Evolutionary conservation across 2,329 filamentous ascomycete genomes (phyloP), one percentile per base, ranked within the genome.

Genomic region (Fusarium napiforme): DNA sequence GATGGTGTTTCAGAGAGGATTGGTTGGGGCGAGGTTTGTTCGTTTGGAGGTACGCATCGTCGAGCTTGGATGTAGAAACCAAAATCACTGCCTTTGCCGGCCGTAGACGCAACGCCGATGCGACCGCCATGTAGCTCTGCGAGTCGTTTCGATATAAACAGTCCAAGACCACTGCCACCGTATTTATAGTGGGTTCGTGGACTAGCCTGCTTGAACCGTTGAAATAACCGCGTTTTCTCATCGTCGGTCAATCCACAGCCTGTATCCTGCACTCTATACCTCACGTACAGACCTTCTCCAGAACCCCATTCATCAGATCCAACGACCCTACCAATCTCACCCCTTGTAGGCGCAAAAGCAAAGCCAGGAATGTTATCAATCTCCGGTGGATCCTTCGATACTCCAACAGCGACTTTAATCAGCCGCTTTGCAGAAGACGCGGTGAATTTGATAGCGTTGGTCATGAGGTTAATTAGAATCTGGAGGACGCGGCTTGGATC

Each of bases 391-490:
- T 39, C 30, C 9, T 40, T 53, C 0, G 86, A 87, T 2, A 87
- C 87, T 9, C 83, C 85, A 0, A 89, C 81, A 0, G 85, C 83
- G 3, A 90, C 86, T 9, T 84, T 86, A 56, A 90, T 89, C 2
- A 55, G 23, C 9, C 82, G 60, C 8, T 66, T 75, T 1, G 39
- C 45, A 82, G 56, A 76, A 26, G 62, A 80, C 34, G 61, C 78
- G 18, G 93, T 95, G 78, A 95, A 95, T 74, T 95, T 95, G 80
- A 95, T 92, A 0, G 93, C 92, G 75, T 95, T 95, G 4, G 92
- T 93, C 28, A 93, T 88, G 2, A 95, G 85, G 75, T 95, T 95
- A 77, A 95, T 93, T 3, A 95, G 84, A 0, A 95, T 91, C 79
- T 95, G 93, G n/a, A 92, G 87, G 45, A 95, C 89, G 15, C 93